phyloP scores from a whole-genome alignment of 305 asterid species.

The Ruellia speciosa region DNA sequence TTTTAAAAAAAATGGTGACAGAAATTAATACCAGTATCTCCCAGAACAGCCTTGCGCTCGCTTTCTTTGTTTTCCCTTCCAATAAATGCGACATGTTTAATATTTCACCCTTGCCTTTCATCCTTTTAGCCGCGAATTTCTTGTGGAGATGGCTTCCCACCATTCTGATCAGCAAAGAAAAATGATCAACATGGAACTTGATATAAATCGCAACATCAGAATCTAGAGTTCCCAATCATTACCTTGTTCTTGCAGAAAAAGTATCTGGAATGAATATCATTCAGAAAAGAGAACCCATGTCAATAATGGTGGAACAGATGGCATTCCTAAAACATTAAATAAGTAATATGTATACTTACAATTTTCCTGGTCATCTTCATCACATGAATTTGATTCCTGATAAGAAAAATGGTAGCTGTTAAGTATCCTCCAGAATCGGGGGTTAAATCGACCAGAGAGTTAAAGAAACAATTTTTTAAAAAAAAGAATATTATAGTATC shows the following conservation, averaged over 20 bases:
- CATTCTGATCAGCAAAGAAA: slow-evolving; percentile 31
- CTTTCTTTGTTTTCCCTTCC: slow-evolving; percentile 50
- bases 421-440: background rate
- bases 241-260: slow-evolving; percentile 60
- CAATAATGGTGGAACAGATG: background rate
- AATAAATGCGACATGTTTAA: slow-evolving; percentile 40
- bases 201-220: slow-evolving; percentile 1
- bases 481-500: too few species aligned
- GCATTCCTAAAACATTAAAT: background rate
- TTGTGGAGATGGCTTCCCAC: slow-evolving; percentile 37
- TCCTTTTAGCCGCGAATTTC: slow-evolving; percentile 34
- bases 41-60: slow-evolving; percentile 60
- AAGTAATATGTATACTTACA: slow-evolving; percentile 26
- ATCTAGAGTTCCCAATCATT: slow-evolving; percentile 12
- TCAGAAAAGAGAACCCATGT: slow-evolving; percentile 19
- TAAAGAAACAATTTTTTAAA: background rate
- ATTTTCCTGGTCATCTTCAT: slow-evolving; percentile 29
- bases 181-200: background rate
- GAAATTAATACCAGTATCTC: slow-evolving; percentile 65
- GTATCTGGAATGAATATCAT: slow-evolving; percentile 36
- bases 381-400: slow-evolving; percentile 45
- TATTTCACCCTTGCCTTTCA: slow-evolving; percentile 26
- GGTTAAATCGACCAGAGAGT: background rate
- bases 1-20: background rate
- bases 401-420: slow-evolving; percentile 5